Conservation (phyloP, 257 asterid genomes). For the Linderniella brevidens region DNA sequence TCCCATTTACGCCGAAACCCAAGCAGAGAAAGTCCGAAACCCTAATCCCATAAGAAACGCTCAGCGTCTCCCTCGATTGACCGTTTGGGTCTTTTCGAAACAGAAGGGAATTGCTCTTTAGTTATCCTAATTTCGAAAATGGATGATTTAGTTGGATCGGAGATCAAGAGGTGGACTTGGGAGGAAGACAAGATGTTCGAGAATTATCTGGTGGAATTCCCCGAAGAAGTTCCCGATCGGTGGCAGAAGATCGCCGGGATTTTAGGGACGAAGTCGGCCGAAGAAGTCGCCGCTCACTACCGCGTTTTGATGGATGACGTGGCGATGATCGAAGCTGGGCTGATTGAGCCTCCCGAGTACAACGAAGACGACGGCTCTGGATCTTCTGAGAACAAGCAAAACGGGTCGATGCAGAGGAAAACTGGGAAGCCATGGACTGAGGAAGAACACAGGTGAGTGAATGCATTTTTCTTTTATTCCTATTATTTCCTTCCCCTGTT, state of each 20-base stretch:
- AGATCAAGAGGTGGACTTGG: conserved; percentile 28
- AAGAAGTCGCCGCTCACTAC: conserved; percentile 26
- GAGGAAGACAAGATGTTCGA: conserved; percentile 31
- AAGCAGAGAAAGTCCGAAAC: too few species aligned
- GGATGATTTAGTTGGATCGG: conserved; percentile 4
- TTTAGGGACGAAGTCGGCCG: conserved; percentile 26
- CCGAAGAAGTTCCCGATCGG: conserved; percentile 19
- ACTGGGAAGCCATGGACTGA: conserved; percentile 40
- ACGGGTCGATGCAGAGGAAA: conserved; percentile 16
- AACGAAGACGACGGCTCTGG: conserved; percentile 5
- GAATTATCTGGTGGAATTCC: conserved; percentile 14
- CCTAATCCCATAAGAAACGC: too few species aligned
- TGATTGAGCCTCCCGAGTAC: conserved; percentile 23
- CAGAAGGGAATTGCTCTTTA: too few species aligned
- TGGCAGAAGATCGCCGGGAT: conserved; percentile 23
- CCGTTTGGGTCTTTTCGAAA: too few species aligned
- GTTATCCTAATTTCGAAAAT: too few species aligned
- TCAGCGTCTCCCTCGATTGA: too few species aligned
- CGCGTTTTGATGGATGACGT: conserved; percentile 25
- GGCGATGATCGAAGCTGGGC: conserved; percentile 28
- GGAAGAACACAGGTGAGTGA: conserved; percentile 33
- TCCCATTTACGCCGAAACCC: too few species aligned
- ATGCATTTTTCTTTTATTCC: too few species aligned
- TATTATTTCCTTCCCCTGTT: too few species aligned
- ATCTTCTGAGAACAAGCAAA: conserved; percentile 7